Conservation (phyloP, 2,329 filamentous ascomycete species). For the Botrytis sinoallii region DNA sequence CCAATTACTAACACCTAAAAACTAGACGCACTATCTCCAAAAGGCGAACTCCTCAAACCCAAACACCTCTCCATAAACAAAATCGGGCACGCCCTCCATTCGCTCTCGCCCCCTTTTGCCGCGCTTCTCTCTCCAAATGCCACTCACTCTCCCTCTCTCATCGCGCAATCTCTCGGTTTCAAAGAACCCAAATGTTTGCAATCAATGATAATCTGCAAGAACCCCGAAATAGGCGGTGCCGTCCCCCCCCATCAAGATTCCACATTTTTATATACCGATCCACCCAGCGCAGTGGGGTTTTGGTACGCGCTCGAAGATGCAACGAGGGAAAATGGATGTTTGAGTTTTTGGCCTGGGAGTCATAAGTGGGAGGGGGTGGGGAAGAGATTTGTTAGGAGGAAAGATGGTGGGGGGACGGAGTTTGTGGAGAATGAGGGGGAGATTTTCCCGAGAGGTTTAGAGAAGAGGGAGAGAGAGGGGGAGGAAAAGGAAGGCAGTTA, state of each 20-base stretch:
- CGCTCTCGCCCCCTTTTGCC: constrained; percentile 64
- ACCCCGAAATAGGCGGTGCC: constrained; percentile 89
- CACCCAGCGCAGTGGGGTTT: constrained; percentile 86
- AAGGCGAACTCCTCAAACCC: constrained; percentile 67
- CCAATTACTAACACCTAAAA: neutral
- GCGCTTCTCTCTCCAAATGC: constrained; percentile 47
- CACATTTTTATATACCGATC: constrained; percentile 87
- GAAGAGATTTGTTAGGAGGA: constrained; percentile 71
- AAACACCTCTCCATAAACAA: constrained; percentile 87
- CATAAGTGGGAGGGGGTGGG: constrained; percentile 70
- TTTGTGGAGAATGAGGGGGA: constrained; percentile 68
- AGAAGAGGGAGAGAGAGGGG: constrained; percentile 42
- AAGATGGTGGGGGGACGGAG: constrained; percentile 55
- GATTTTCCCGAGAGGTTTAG: constrained; percentile 56
- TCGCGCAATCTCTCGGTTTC: constrained; percentile 47
- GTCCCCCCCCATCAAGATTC: constrained; percentile 91
- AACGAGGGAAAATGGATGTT: constrained; percentile 78
- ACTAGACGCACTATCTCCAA: constrained; percentile 69
- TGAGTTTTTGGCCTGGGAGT: constrained; percentile 81
- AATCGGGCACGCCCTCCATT: constrained; percentile 76
- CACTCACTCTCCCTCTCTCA: constrained; percentile 35
- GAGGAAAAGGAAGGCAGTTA: constrained; percentile 51
- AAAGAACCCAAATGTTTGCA: constrained; percentile 64
- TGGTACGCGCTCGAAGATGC: constrained; percentile 98
- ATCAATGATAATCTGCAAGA: constrained; percentile 98